A percentile compares a stretch with the other conserved stretches of the same genome.
These are phyloP conservation scores for Globisporangium carolinianum DNA, from an alignment of 352 stramenopile species.

Conservation along the genomic window DNA sequence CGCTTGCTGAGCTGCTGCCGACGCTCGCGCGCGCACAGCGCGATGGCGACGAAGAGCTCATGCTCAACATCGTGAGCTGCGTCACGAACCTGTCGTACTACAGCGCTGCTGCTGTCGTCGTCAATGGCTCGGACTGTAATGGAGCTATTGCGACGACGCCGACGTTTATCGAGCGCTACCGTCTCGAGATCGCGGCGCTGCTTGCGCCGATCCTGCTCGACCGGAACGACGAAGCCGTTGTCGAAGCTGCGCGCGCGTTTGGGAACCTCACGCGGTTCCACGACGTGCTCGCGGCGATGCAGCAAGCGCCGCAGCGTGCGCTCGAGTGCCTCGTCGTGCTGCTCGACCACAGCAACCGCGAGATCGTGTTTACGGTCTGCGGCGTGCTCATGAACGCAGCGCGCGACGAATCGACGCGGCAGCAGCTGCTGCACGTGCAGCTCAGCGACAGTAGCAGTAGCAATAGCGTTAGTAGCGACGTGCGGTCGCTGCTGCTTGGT, in stretches of 20 bases:
- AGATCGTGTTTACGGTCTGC: slow-evolving; percentile 75
- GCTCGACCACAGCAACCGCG: slow-evolving; percentile 65
- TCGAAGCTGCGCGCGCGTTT: slow-evolving; percentile 78
- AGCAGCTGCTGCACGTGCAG: slow-evolving; percentile 23
- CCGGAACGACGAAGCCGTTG: slow-evolving; percentile 74
- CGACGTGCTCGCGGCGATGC: slow-evolving; percentile 52
- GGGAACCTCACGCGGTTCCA: slow-evolving; percentile 80
- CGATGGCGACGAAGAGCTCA: slow-evolving; percentile 65
- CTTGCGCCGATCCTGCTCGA: slow-evolving; percentile 52
- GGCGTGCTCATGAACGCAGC: slow-evolving; percentile 84
- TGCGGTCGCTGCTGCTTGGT: slow-evolving; percentile 31
- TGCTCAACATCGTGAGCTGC: slow-evolving; percentile 84
- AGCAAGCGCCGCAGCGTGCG: slow-evolving; percentile 28
- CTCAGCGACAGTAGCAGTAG: slow-evolving; percentile 1
- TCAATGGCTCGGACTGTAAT: background rate
- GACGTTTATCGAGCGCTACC: slow-evolving; percentile 40
- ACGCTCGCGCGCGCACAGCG: slow-evolving; percentile 31
- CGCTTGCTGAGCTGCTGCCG: slow-evolving; percentile 31
- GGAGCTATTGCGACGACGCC: background rate
- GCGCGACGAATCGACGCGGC: slow-evolving; percentile 34
- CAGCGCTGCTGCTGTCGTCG: background rate
- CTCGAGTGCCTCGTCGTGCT: slow-evolving; percentile 69
- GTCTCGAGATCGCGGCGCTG: slow-evolving; percentile 28
- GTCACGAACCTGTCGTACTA: slow-evolving; percentile 88
- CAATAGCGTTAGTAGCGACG: slow-evolving; percentile 21